phyloP scores from a whole-genome alignment of 305 asterid species.

The Fraxinus paxiana region DNA sequence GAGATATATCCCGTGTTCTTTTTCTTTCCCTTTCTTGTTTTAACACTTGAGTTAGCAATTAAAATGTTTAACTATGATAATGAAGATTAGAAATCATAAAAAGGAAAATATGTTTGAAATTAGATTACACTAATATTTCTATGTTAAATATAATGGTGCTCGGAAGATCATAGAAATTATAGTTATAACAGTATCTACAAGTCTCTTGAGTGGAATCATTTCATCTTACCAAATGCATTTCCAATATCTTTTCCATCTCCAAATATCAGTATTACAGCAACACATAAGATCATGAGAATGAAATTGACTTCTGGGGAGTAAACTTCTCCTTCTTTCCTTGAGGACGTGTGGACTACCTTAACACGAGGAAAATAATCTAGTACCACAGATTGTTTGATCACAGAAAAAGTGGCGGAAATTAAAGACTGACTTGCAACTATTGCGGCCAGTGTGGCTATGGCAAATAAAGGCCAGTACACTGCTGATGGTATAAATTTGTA shows the following conservation, averaged over 20 bases:
- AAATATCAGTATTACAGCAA: constrained; percentile 39
- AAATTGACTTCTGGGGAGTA: constrained; percentile 42
- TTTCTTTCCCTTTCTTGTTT: neutral
- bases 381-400: constrained; percentile 42
- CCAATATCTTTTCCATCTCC: constrained; percentile 50
- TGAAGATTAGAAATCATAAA: neutral
- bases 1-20: neutral
- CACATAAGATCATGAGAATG: constrained; percentile 42
- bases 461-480: constrained; percentile 45
- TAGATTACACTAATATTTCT: neutral
- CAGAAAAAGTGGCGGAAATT: constrained; percentile 44
- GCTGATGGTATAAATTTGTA: constrained; percentile 41
- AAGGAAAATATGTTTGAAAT: neutral
- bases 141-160: neutral
- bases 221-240: constrained; percentile 39
- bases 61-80: neutral
- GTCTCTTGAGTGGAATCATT: neutral
- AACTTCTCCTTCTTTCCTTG: constrained; percentile 42
- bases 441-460: constrained; percentile 40
- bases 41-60: neutral
- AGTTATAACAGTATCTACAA: neutral
- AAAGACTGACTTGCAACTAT: constrained; percentile 47
- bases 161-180: neutral
- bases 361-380: constrained; percentile 46
- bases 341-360: constrained; percentile 42